Evolutionary conservation across 805 yeast species (phyloP), one percentile per base, ranked within the genome.

Genomic region (Sugiyamaella americana): DNA sequence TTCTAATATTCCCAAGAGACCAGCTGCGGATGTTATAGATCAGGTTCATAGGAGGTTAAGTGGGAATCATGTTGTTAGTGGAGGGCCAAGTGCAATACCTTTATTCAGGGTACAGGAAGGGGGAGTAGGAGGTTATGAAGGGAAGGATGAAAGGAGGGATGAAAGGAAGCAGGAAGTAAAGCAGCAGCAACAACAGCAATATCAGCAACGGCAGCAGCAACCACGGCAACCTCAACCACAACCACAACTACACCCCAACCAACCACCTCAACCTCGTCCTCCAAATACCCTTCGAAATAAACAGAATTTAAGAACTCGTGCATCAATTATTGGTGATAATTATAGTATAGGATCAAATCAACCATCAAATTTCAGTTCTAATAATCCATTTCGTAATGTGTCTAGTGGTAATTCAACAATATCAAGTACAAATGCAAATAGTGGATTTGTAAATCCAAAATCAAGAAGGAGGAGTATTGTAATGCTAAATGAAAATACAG

Each of bases 11-110:
- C 18, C 50, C 6, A 30, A 34, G 16, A 30, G 51, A n/a, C 47
- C 42, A 16, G 44, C 55, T 20, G 47, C 47, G 1, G 53, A 52
- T 5, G 49, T 52, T 26, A 39, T 52, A 5, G 43, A 44, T 23
- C 44, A 51, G 21, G 46, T 51, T 5, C 55, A 49, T 17, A 44
- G 52, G 17, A 16, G 55, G 21, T 37, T 51, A 19, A 46, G 51
- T 6, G 39, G 47, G 6, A 26, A 32, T 17, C 35, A 17, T 2
- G 18, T n/a, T 13, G 37, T 32, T n/a, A 18, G 41, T 41, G 20
- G 38, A 13, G 19, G 37, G 19, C 39, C 48, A 8, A 37, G 43
- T 19, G 39, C 48, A 3, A 45, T 45, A 16, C 48, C 48, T n/a
- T 38, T 45, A 34, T 37, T 45, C 10, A 18, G 23, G 37, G 44